Evolutionary conservation across 805 yeast species (phyloP).

Genomic region (Komagataella ulmi): DNA sequence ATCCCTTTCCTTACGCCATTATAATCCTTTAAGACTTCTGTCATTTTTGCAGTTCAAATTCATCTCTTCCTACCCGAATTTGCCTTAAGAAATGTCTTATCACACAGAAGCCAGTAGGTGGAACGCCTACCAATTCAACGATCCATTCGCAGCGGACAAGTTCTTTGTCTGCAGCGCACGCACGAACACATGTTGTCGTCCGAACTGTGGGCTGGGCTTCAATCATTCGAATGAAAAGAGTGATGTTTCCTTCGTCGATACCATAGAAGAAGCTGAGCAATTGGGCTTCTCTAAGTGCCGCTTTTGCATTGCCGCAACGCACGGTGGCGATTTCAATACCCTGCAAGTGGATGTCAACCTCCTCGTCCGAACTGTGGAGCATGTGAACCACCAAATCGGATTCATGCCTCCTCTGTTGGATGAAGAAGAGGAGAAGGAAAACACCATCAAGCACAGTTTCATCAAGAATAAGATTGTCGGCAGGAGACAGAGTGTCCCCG

Average conservation of each 20-base stretch:
- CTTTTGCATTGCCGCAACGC: conserved; percentile 20
- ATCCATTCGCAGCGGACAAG: conserved; percentile 49
- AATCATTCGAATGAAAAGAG: conserved; percentile 26
- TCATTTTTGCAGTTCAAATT: neutral
- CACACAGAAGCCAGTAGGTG: conserved; percentile 32
- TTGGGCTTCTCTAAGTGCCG: conserved; percentile 38
- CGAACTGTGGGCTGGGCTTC: conserved; percentile 44
- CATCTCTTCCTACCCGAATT: neutral
- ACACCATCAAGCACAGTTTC: conserved; percentile 8
- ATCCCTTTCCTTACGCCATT: neutral
- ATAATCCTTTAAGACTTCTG: neutral
- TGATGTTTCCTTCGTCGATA: conserved; percentile 31
- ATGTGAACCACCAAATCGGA: conserved; percentile 44
- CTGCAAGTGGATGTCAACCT: conserved; percentile 33
- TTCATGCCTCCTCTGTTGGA: conserved; percentile 37
- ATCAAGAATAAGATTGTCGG: conserved; percentile 1
- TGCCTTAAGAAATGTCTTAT: conserved; percentile 19
- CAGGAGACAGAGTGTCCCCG: neutral
- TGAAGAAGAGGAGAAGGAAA: conserved; percentile 27
- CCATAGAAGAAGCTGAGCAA: conserved; percentile 25
- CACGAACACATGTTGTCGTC: conserved; percentile 41
- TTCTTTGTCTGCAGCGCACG: conserved; percentile 38
- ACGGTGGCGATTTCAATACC: conserved; percentile 11
- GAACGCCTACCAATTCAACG: conserved; percentile 54
- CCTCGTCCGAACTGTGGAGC: conserved; percentile 33